These are phyloP conservation scores for Neurospora cerealis DNA, from an alignment of 495 filamentous ascomycete genomes.

Conservation along the genomic window DNA sequence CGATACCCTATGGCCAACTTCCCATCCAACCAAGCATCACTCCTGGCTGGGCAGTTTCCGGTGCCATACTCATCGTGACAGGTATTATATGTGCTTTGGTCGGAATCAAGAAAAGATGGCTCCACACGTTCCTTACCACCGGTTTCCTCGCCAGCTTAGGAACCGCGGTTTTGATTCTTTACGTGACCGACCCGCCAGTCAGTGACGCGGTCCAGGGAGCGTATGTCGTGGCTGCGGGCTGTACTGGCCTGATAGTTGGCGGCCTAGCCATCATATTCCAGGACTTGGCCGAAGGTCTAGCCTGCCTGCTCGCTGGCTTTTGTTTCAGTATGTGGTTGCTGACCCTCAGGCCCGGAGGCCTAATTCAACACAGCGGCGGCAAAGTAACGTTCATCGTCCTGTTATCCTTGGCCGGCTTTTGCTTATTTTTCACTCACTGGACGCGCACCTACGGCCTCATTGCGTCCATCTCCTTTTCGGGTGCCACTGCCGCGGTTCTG, in stretches of 20 bases:
- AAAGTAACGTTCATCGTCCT: slow-evolving; percentile 67
- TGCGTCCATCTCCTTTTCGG: slow-evolving; percentile 63
- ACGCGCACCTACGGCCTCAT: slow-evolving; percentile 74
- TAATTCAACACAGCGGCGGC: slow-evolving; percentile 49
- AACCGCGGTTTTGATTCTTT: slow-evolving; percentile 76
- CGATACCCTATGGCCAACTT: slow-evolving; percentile 38
- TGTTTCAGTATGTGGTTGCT: slow-evolving; percentile 88
- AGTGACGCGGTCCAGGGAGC: slow-evolving; percentile 71
- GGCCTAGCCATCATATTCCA: slow-evolving; percentile 66
- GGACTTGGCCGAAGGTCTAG: slow-evolving; percentile 79
- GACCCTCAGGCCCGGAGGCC: slow-evolving; percentile 63
- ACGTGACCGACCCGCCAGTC: slow-evolving; percentile 79
- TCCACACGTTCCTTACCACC: slow-evolving; percentile 74
- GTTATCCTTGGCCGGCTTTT: slow-evolving; percentile 57
- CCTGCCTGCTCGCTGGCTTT: slow-evolving; percentile 81
- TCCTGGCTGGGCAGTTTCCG: slow-evolving; percentile 69
- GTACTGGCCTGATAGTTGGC: slow-evolving; percentile 71
- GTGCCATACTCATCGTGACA: slow-evolving; percentile 60
- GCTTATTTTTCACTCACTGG: slow-evolving; percentile 66
- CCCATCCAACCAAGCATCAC: slow-evolving; percentile 68
- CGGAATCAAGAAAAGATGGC: slow-evolving; percentile 75
- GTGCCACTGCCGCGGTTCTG: slow-evolving; percentile 65
- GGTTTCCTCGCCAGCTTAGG: slow-evolving; percentile 64
- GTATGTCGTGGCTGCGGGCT: slow-evolving; percentile 70
- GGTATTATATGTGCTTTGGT: slow-evolving; percentile 63